A percentile compares a stretch with the other conserved stretches of the same genome.
These are phyloP conservation scores for Curvularia verruculosa DNA, from an alignment of 2,329 filamentous ascomycete genomes.

Conservation along the genomic window DNA sequence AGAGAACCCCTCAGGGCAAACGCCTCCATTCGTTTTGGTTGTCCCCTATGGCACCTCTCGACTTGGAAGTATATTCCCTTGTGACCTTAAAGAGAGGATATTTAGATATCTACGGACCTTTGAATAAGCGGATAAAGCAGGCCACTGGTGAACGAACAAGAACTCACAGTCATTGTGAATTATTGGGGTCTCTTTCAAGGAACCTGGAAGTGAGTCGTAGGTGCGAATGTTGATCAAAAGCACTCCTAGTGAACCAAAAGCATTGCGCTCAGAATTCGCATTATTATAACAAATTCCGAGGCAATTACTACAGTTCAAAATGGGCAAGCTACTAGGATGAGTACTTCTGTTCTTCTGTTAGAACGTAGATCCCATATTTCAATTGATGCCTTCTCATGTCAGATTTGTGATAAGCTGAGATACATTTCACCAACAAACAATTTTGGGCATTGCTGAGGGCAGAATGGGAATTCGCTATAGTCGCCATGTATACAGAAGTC, in stretches of 20 bases:
- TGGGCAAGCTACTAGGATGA: background rate
- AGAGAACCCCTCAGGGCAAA: too few species aligned
- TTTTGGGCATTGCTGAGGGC: background rate
- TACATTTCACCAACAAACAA: background rate
- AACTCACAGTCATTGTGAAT: background rate
- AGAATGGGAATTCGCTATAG: background rate
- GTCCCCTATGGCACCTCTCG: too few species aligned
- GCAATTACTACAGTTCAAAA: too few species aligned
- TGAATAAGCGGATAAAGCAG: too few species aligned
- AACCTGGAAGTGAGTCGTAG: background rate
- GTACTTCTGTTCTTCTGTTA: background rate
- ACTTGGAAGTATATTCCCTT: too few species aligned
- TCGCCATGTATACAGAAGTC: background rate
- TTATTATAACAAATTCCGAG: background rate
- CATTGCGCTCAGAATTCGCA: background rate
- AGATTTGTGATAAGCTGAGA: background rate
- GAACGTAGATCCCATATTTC: rapidly evolving
- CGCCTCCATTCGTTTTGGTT: too few species aligned
- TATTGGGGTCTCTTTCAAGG: background rate
- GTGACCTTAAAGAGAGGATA: too few species aligned
- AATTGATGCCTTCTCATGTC: background rate
- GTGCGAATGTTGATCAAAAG: background rate
- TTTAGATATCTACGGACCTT: too few species aligned
- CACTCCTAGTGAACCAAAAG: background rate
- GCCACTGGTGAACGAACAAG: too few species aligned